Evolutionary conservation across 1,139 yeast species (phyloP).

Genomic region (Pichia sp.): DNA sequence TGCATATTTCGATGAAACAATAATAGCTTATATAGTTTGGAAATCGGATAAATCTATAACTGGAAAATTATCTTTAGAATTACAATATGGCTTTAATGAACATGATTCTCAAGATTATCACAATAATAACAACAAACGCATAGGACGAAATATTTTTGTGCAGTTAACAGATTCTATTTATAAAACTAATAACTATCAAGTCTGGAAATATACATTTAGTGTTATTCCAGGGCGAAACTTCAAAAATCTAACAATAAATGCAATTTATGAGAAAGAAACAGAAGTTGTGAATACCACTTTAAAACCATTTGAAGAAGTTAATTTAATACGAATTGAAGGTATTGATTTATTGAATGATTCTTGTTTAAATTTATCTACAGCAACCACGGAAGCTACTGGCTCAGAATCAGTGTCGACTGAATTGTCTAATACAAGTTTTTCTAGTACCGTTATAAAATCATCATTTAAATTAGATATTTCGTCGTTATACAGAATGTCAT

Average conservation of each 20-base stretch:
- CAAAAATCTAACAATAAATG: slow-evolving; percentile 20
- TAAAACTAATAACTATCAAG: background rate
- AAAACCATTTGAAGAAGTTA: slow-evolving; percentile 13
- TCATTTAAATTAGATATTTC: slow-evolving; percentile 34
- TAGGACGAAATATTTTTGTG: background rate
- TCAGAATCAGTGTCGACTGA: background rate
- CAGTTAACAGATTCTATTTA: slow-evolving; percentile 6
- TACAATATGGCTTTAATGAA: slow-evolving; percentile 6
- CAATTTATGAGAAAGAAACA: slow-evolving; percentile 18
- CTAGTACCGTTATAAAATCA: slow-evolving; percentile 2
- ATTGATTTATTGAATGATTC: slow-evolving; percentile 5
- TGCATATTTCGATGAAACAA: slow-evolving; percentile 23
- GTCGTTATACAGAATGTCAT: slow-evolving; percentile 47
- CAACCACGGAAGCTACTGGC: background rate
- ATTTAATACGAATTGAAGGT: slow-evolving; percentile 12
- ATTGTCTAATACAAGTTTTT: background rate
- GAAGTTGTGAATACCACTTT: slow-evolving; percentile 6
- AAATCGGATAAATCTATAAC: background rate
- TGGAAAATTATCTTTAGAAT: slow-evolving; percentile 15
- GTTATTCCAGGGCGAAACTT: slow-evolving; percentile 18
- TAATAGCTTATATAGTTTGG: slow-evolving; percentile 15
- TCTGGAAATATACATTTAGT: slow-evolving; percentile 15
- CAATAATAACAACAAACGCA: background rate
- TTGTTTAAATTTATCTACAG: background rate
- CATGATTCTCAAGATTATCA: background rate